Evolutionary conservation across 306 rosid species (phyloP), one percentile per base, ranked within the genome.

Genomic region (Trifolium repens): DNA sequence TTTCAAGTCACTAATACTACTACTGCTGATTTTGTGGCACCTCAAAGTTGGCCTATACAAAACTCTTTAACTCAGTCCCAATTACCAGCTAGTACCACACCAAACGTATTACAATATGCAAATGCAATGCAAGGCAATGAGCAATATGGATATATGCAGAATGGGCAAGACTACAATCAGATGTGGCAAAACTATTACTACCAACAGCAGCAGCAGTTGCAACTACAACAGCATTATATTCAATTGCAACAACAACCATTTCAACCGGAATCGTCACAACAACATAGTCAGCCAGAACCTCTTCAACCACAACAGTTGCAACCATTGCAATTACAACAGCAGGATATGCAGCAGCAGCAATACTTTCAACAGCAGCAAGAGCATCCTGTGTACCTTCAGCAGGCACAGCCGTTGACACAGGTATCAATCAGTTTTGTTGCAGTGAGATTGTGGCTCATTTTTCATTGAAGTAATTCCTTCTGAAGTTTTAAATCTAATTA

Each of bases 151-250:
- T 79, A 79, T 63, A 62, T 83, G 86, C 93, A 85, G 74, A 91
- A 78, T 63, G 80, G 63, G 47, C 89, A 89, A 81, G 82, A 85
- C 39, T 89, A 88, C 78, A 83, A 85, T 73, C 94, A 88, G 78
- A 87, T 87, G 86, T 94, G 91, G 96, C 97, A 88, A 66, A 80
- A 88, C 52, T 94, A 90, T 84, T 91, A 91, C 79, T 84, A 87
- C 87, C 96, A 22, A 22, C 24, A 93, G 66, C 98, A 90, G 73
- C 94, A 87, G 82, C 94, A 89, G 83, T 71, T 77, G 64, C 93
- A 83, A 75, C 70, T 82, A 63, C 89, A 79, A 63, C 89, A 87
- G 43, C 85, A 84, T 27, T 87, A 85, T 75, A 44, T 44, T 54
- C 89, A 87, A 54, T 77, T 62, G 32, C 90, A 84, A 75, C 93